These are phyloP conservation scores for Nematodospora valgi DNA, from an alignment of 805 yeast species.

Conservation along the genomic window DNA sequence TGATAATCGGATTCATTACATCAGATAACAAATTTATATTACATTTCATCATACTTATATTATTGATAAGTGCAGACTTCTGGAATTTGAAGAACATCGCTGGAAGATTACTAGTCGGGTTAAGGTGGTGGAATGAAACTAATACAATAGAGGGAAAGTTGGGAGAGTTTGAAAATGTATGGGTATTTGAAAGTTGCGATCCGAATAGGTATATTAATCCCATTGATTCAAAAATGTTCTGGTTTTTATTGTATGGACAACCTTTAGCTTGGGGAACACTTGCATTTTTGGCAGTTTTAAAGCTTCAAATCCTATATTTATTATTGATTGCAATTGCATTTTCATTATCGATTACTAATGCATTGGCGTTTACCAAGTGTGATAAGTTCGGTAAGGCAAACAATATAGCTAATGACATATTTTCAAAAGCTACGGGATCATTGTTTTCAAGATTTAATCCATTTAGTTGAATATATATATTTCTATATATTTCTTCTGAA, in stretches of 20 bases:
- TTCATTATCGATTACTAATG: slow-evolving; percentile 72
- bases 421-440: slow-evolving; percentile 50
- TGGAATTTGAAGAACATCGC: slow-evolving; percentile 92
- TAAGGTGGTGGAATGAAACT: slow-evolving; percentile 95
- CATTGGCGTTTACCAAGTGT: slow-evolving; percentile 87
- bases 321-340: slow-evolving; percentile 65
- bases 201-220: slow-evolving; percentile 75
- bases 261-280: slow-evolving; percentile 76
- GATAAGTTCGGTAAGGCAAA: slow-evolving; percentile 90
- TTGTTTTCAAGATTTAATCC: slow-evolving; percentile 48
- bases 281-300: slow-evolving; percentile 74
- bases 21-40: slow-evolving; percentile 54
- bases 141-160: slow-evolving; percentile 40
- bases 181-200: slow-evolving; percentile 89
- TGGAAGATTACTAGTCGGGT: slow-evolving; percentile 85
- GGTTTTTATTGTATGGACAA: slow-evolving; percentile 72
- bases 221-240: slow-evolving; percentile 84
- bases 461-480: slow-evolving; percentile 12
- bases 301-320: slow-evolving; percentile 67
- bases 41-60: slow-evolving; percentile 72
- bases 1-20: slow-evolving; percentile 49
- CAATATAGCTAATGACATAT: slow-evolving; percentile 53
- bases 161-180: slow-evolving; percentile 59
- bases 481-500: slow-evolving; percentile 2
- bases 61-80: slow-evolving; percentile 83